Evolutionary conservation across 768 basidiomycete genomes (phyloP).

Genomic region (Obba rivulosa): DNA sequence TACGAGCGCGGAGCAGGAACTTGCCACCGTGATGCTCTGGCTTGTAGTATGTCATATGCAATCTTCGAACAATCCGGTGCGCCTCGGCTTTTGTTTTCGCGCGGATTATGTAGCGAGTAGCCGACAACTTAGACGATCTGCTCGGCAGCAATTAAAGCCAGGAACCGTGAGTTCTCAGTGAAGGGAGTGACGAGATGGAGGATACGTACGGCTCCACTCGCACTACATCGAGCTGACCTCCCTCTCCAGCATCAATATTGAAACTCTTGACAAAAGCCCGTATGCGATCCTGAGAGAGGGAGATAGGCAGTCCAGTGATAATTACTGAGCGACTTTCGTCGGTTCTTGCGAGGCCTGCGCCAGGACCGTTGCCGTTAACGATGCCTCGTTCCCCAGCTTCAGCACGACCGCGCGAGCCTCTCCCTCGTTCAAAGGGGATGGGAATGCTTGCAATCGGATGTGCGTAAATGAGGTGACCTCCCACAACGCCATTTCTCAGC

Average conservation of each 20-base stretch:
- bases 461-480: conserved; percentile 38
- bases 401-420: conserved; percentile 37
- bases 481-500: conserved; percentile 40
- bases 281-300: conserved; percentile 29
- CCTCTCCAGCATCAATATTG: conserved; percentile 33
- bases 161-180: too few species aligned
- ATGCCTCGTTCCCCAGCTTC: conserved; percentile 32
- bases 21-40: conserved; percentile 30
- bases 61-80: conserved; percentile 54
- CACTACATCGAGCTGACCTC: conserved; percentile 39
- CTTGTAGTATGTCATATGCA: conserved; percentile 53
- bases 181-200: too few species aligned
- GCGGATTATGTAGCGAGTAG: conserved; percentile 52
- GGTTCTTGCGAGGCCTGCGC: conserved; percentile 36
- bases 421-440: conserved; percentile 17
- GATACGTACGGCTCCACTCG: too few species aligned
- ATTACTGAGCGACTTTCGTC: conserved; percentile 51
- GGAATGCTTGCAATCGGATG: conserved; percentile 13
- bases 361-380: conserved; percentile 40
- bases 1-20: conserved; percentile 41
- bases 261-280: conserved; percentile 38
- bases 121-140: background rate
- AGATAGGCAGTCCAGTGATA: conserved; percentile 58
- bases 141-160: too few species aligned
- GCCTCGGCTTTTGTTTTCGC: conserved; percentile 59